These are phyloP conservation scores for Stenogyne calaminthoides DNA, from an alignment of 305 asterid genomes.

Conservation along the genomic window DNA sequence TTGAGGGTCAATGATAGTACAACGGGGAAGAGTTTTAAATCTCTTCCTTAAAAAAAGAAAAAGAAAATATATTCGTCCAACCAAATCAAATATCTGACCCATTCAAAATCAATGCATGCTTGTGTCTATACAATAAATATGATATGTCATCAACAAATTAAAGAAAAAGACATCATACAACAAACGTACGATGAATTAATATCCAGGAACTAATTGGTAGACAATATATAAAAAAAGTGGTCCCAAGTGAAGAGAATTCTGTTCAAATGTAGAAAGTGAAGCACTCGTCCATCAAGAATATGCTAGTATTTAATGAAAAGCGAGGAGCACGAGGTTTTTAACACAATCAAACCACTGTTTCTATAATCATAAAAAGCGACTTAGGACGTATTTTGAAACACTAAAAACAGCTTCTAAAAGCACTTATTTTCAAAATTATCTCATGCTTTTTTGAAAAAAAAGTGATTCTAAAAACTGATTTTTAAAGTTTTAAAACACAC, in stretches of 20 bases:
- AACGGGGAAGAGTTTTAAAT: too few species aligned
- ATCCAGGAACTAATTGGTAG: not conserved
- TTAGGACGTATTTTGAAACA: too few species aligned
- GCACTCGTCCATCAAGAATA: not conserved
- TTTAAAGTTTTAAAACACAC: too few species aligned
- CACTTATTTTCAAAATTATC: too few species aligned
- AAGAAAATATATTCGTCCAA: too few species aligned
- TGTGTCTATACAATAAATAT: not conserved
- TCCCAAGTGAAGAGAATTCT: not conserved
- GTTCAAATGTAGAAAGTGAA: not conserved
- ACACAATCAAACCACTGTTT: too few species aligned
- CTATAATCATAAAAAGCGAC: not conserved
- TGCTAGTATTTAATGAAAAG: slow-evolving; percentile 27
- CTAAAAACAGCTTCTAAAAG: too few species aligned
- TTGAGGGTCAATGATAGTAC: too few species aligned
- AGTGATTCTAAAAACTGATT: too few species aligned
- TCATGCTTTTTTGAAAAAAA: too few species aligned
- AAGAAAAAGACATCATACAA: not conserved
- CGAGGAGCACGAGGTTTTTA: slow-evolving; percentile 44
- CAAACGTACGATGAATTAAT: not conserved
- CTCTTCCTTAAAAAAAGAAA: too few species aligned
- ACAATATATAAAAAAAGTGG: not conserved
- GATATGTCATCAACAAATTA: not conserved
- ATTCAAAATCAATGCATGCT: not conserved
- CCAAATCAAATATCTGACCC: not conserved